phyloP scores from a whole-genome alignment of 495 filamentous ascomycete species.

The Aspergillus biplanus region DNA sequence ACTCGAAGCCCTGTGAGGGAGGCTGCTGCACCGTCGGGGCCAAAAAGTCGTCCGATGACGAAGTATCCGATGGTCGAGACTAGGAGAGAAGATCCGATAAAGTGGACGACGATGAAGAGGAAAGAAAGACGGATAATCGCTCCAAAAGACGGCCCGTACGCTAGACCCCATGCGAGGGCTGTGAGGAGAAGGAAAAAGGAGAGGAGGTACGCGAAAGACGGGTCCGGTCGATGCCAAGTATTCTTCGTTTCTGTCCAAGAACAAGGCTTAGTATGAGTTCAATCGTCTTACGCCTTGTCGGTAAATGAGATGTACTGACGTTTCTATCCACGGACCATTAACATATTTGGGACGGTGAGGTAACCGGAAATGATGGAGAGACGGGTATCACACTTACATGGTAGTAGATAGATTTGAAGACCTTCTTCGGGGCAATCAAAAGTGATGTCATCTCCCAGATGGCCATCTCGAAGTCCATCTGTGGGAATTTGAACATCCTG shows the following conservation, averaged over 20 bases:
- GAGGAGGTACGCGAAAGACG: constrained; percentile 77
- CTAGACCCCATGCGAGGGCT: constrained; percentile 73
- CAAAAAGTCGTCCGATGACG: constrained; percentile 64
- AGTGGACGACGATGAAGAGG: constrained; percentile 70
- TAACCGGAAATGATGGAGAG: not conserved
- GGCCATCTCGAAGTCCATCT: constrained; percentile 76
- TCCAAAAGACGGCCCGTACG: constrained; percentile 61
- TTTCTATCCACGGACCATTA: constrained; percentile 50
- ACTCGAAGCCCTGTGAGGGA: constrained; percentile 46
- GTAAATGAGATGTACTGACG: constrained; percentile 44
- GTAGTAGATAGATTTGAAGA: constrained; percentile 77
- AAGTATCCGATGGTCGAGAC: constrained; percentile 67
- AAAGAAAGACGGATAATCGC: constrained; percentile 62
- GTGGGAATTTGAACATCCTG: constrained; percentile 68
- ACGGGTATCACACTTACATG: constrained; percentile 53
- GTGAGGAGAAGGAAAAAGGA: constrained; percentile 75
- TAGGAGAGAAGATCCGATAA: constrained; percentile 63
- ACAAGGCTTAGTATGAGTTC: not conserved
- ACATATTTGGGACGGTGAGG: not conserved
- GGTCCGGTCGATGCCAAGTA: constrained; percentile 76
- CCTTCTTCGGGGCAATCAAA: constrained; percentile 75
- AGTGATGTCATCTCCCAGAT: constrained; percentile 80
- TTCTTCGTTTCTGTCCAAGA: constrained; percentile 69
- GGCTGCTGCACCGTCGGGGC: constrained; percentile 52
- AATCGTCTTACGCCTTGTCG: not conserved